Percentiles rank a stretch among this genome's conserved stretches.
Evolutionary conservation across 164 flowering plant species (phyloP).

Genomic region (Paratinospora sagittata): DNA sequence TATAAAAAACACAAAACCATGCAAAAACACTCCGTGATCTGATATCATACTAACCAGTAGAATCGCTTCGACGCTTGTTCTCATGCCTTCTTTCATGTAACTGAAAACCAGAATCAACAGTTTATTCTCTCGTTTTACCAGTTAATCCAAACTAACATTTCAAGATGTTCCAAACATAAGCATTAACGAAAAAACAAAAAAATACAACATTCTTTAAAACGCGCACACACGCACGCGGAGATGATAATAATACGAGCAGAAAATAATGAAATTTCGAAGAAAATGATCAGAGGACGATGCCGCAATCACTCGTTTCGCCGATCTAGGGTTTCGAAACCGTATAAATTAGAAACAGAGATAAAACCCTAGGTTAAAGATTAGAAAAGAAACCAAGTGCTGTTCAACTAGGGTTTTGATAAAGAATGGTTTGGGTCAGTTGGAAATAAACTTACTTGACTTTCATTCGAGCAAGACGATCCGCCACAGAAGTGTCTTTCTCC

Average conservation of each 20-base stretch:
- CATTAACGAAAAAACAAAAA: too few species aligned
- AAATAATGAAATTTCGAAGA: too few species aligned
- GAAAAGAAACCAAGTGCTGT: constrained; percentile 1
- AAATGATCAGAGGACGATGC: background rate
- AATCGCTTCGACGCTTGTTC: constrained; percentile 98
- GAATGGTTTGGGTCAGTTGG: too few species aligned
- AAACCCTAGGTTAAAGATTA: background rate
- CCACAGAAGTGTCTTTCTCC: constrained; percentile 97
- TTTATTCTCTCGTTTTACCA: background rate
- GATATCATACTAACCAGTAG: constrained; percentile 48
- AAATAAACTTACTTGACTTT: constrained; percentile 69
- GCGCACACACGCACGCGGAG: too few species aligned
- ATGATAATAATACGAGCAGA: too few species aligned
- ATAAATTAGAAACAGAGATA: background rate
- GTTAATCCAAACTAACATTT: background rate
- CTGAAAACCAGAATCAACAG: constrained; percentile 30
- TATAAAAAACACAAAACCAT: too few species aligned
- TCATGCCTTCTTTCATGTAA: constrained; percentile 97
- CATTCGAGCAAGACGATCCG: constrained; percentile 99
- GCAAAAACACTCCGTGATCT: background rate
- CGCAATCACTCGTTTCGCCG: background rate
- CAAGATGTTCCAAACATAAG: too few species aligned
- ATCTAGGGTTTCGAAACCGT: background rate
- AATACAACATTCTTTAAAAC: too few species aligned
- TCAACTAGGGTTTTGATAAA: constrained; percentile 9